Percentiles rank a stretch among this genome's conserved stretches.
Evolutionary conservation across 176 grass and related monocot genomes (phyloP).

Genomic region (Oryza punctata): DNA sequence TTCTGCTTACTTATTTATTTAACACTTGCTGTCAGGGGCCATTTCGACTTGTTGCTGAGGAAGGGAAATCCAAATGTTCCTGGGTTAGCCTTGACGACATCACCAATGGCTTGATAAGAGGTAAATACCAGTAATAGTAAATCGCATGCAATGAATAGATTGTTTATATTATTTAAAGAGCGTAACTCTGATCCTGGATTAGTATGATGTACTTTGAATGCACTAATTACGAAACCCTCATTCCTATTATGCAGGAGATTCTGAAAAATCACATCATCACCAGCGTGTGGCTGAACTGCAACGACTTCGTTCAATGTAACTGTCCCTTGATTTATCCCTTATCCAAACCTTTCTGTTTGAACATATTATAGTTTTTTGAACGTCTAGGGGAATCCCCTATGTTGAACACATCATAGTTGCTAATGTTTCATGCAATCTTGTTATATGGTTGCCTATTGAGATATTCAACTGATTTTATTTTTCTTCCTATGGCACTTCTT

Average conservation of each 20-base stretch:
- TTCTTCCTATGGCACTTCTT: not conserved
- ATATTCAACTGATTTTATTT: not conserved
- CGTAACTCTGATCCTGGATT: slow-evolving; percentile 15
- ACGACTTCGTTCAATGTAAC: slow-evolving; percentile 89
- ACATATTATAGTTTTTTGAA: not conserved
- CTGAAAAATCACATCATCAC: slow-evolving; percentile 92
- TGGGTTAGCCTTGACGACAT: slow-evolving; percentile 99
- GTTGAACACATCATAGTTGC: not conserved
- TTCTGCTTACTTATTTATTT: slow-evolving; percentile 24
- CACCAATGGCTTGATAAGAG: slow-evolving; percentile 91
- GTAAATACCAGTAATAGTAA: slow-evolving; percentile 32
- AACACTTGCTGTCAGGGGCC: slow-evolving; percentile 59
- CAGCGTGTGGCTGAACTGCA: slow-evolving; percentile 86
- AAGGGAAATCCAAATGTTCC: slow-evolving; percentile 98
- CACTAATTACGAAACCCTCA: slow-evolving; percentile 27
- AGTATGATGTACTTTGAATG: slow-evolving; percentile 24
- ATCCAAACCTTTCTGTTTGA: slow-evolving; percentile 12
- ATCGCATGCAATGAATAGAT: slow-evolving; percentile 1
- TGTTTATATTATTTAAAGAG: not conserved
- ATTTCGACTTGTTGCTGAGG: slow-evolving; percentile 95
- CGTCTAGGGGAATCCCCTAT: too few relatives aligned
- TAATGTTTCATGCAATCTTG: slow-evolving; percentile 23
- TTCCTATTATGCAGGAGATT: slow-evolving; percentile 69
- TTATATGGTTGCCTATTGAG: slow-evolving; percentile 13
- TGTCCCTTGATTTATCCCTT: slow-evolving; percentile 13